A percentile compares a stretch with the other conserved stretches of the same genome.
Conservation (phyloP, 768 basidiomycete species). For the Inosperma sp. region DNA sequence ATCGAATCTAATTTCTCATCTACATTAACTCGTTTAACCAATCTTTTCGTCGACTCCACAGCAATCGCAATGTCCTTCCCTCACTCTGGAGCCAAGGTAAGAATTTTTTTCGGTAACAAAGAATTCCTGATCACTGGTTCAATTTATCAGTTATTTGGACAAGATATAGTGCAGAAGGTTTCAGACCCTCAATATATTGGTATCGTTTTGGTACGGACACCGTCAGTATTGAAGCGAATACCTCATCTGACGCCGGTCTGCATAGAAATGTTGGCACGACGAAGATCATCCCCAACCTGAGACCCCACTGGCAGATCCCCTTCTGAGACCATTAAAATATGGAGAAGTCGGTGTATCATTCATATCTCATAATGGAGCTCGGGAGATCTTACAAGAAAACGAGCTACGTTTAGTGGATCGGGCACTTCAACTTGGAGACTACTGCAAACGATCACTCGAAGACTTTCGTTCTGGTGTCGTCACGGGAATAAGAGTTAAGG, state of each 20-base stretch:
- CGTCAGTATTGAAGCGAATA: neutral
- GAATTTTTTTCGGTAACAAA: neutral
- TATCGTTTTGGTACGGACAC: constrained; percentile 55
- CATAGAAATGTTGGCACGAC: constrained; percentile 88
- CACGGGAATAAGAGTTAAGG: constrained; percentile 53
- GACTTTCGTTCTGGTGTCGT: constrained; percentile 76
- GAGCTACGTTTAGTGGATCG: constrained; percentile 72
- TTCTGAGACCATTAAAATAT: constrained; percentile 67
- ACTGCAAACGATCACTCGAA: constrained; percentile 74
- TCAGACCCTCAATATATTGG: constrained; percentile 42
- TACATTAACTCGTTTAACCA: too few relatives aligned
- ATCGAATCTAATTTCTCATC: too few relatives aligned
- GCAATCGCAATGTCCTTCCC: neutral
- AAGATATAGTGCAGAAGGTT: constrained; percentile 57
- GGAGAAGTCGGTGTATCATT: constrained; percentile 85
- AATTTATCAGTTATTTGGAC: constrained; percentile 51
- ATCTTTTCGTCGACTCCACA: neutral
- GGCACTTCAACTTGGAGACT: constrained; percentile 70
- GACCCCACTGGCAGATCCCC: constrained; percentile 48
- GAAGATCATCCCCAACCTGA: constrained; percentile 57
- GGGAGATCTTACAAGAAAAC: constrained; percentile 69
- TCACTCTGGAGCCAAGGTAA: constrained; percentile 4
- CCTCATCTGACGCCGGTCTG: neutral
- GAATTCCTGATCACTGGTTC: too few relatives aligned
- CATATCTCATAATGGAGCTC: constrained; percentile 43